These are phyloP conservation scores for Apodospora peruviana DNA, from an alignment of 495 filamentous ascomycete species.

Conservation along the genomic window DNA sequence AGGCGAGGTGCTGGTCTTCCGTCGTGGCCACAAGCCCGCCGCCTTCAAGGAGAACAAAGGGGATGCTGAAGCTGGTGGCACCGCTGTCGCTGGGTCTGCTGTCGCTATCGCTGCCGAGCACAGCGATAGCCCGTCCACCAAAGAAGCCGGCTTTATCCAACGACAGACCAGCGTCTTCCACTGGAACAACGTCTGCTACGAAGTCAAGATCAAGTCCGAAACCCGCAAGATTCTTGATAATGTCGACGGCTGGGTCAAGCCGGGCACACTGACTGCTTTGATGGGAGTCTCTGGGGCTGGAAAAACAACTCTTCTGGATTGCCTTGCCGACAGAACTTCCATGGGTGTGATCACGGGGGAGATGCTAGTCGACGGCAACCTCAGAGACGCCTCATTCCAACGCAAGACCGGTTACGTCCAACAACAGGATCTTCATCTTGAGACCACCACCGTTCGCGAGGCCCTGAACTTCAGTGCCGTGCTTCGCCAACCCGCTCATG, in stretches of 20 bases:
- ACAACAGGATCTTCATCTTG: conserved; percentile 88
- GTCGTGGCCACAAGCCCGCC: conserved; percentile 62
- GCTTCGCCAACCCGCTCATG: conserved; percentile 72
- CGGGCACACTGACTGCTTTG: conserved; percentile 82
- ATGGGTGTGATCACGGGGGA: conserved; percentile 84
- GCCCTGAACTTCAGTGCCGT: conserved; percentile 79
- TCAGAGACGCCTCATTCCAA: conserved; percentile 75
- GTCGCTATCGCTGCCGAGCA: conserved; percentile 36
- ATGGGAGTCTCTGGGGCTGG: conserved; percentile 75
- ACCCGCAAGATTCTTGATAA: conserved; percentile 71
- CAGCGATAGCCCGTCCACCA: conserved; percentile 42
- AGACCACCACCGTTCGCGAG: conserved; percentile 81
- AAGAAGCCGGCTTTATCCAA: conserved; percentile 43
- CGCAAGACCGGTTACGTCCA: conserved; percentile 94
- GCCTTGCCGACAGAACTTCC: conserved; percentile 70
- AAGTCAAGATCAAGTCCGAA: conserved; percentile 80
- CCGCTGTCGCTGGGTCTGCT: conserved; percentile 28
- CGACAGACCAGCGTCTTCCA: conserved; percentile 67
- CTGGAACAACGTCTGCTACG: conserved; percentile 82
- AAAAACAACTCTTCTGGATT: conserved; percentile 69
- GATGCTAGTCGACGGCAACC: conserved; percentile 76
- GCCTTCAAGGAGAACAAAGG: conserved; percentile 51
- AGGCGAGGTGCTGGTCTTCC: conserved; percentile 85
- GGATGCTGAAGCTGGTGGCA: conserved; percentile 49
- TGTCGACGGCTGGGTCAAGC: conserved; percentile 87